These are phyloP conservation scores for Stephania japonica DNA, from an alignment of 164 flowering plant genomes.

Conservation along the genomic window DNA sequence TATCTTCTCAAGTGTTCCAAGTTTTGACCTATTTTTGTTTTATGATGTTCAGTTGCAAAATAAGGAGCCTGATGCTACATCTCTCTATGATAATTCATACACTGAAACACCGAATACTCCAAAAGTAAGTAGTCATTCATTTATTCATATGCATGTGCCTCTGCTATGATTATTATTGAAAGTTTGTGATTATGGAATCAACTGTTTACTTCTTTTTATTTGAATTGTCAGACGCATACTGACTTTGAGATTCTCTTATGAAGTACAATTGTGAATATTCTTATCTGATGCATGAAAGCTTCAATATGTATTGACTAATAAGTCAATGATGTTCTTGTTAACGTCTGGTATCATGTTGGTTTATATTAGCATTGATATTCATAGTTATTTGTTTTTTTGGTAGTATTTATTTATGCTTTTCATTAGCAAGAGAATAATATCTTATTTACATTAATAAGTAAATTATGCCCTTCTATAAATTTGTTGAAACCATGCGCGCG, in stretches of 20 bases:
- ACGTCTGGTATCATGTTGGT: not conserved
- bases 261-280: not conserved
- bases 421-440: too few relatives aligned
- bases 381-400: too few relatives aligned
- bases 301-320: not conserved
- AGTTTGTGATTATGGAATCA: not conserved
- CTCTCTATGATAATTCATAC: slow-evolving; percentile 63
- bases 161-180: not conserved
- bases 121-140: slow-evolving; percentile 38
- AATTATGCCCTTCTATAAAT: too few relatives aligned
- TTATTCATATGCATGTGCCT: not conserved
- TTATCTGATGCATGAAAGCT: not conserved
- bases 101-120: slow-evolving; percentile 74
- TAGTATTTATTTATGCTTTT: too few relatives aligned
- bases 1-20: not conserved
- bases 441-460: too few relatives aligned
- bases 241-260: not conserved
- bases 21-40: not conserved
- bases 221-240: not conserved
- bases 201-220: not conserved
- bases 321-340: not conserved
- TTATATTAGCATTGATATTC: not conserved
- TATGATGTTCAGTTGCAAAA: slow-evolving; percentile 54
- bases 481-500: not conserved
- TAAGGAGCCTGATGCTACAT: slow-evolving; percentile 85